Evolutionary conservation across 2,329 filamentous ascomycete genomes (phyloP).

Genomic region (Xylariales sp.): DNA sequence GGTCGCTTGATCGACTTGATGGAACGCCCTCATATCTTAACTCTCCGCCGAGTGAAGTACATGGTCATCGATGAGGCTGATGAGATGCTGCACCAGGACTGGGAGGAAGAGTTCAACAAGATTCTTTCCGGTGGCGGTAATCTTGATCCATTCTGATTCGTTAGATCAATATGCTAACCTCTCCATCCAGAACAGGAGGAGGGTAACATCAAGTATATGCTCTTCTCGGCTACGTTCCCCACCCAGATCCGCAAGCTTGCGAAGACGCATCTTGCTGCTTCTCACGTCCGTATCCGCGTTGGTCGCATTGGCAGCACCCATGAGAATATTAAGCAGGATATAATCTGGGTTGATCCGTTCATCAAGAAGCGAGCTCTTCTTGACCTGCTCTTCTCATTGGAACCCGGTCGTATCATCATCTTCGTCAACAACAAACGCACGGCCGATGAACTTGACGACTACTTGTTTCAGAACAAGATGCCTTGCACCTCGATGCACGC

Average conservation of each 20-base stretch:
- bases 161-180: slow-evolving; percentile 17
- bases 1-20: slow-evolving; percentile 86
- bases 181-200: slow-evolving; percentile 64
- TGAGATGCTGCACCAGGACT: slow-evolving; percentile 78
- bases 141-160: slow-evolving; percentile 22
- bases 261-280: slow-evolving; percentile 65
- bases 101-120: slow-evolving; percentile 68
- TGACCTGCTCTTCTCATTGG: slow-evolving; percentile 65
- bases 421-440: slow-evolving; percentile 80
- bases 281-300: slow-evolving; percentile 76
- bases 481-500: slow-evolving; percentile 86
- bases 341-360: slow-evolving; percentile 61
- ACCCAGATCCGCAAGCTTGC: slow-evolving; percentile 73
- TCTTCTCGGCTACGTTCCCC: slow-evolving; percentile 95
- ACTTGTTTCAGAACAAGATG: slow-evolving; percentile 71
- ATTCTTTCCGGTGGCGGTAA: slow-evolving; percentile 79
- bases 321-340: slow-evolving; percentile 72
- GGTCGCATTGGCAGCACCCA: slow-evolving; percentile 83
- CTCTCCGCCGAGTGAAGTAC: slow-evolving; percentile 71
- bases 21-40: slow-evolving; percentile 61
- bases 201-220: slow-evolving; percentile 63
- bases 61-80: slow-evolving; percentile 91
- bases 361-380: slow-evolving; percentile 68
- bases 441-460: slow-evolving; percentile 85
- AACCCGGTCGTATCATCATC: slow-evolving; percentile 75